These are phyloP conservation scores for Nepenthes gracilis DNA, from an alignment of 148 eudicot species.

Conservation along the genomic window DNA sequence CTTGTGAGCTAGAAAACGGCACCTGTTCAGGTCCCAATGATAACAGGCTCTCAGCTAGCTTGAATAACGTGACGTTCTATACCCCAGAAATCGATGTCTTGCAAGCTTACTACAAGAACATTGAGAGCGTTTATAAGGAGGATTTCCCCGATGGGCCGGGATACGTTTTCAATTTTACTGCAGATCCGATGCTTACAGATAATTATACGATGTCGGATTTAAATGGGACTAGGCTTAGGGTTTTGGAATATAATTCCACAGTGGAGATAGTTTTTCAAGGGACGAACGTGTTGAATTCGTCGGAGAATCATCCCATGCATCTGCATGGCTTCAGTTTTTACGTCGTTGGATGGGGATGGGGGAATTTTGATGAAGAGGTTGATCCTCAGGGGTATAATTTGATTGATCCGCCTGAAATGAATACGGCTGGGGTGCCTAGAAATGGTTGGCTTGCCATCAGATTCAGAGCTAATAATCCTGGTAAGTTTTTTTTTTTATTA, in stretches of 20 bases:
- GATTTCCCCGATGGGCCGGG: constrained; percentile 23
- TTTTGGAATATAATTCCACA: constrained; percentile 14
- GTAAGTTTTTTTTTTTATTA: neutral
- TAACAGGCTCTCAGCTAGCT: constrained; percentile 10
- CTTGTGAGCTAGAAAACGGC: constrained; percentile 1
- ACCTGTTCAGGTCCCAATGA: constrained; percentile 17
- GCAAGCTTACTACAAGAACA: constrained; percentile 20
- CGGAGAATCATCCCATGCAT: constrained; percentile 35
- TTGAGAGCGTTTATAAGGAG: constrained; percentile 13
- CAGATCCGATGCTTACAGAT: neutral
- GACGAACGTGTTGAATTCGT: constrained; percentile 15
- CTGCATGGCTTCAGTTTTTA: constrained; percentile 33
- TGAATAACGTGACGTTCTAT: constrained; percentile 25
- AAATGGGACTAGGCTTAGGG: constrained; percentile 13
- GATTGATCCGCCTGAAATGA: constrained; percentile 19
- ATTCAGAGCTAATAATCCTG: constrained; percentile 24
- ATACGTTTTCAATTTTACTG: constrained; percentile 12
- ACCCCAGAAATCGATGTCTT: constrained; percentile 16
- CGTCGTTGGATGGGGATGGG: constrained; percentile 28
- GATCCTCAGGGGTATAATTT: constrained; percentile 23
- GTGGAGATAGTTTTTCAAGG: constrained; percentile 35
- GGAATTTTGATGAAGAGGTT: constrained; percentile 14
- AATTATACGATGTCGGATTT: constrained; percentile 4
- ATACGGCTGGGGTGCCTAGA: constrained; percentile 20
- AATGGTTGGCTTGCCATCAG: constrained; percentile 28